Evolutionary conservation across 768 basidiomycete species (phyloP), one percentile per base, ranked within the genome.

Genomic region (Xerocomellus chrysenteron): DNA sequence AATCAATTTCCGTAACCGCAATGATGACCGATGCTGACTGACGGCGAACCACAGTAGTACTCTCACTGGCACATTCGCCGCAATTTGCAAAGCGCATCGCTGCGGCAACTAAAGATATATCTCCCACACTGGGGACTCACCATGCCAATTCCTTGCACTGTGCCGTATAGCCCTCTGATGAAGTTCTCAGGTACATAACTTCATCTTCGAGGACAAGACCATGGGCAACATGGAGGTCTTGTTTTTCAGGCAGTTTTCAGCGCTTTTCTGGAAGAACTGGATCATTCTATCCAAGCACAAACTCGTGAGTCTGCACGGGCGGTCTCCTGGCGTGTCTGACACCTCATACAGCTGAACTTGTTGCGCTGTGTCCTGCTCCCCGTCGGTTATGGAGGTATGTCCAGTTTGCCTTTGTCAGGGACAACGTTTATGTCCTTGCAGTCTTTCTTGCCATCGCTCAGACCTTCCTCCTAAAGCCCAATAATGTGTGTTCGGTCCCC

Each of bases 231-330:
- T 73, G 69, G 36, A 26, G 2, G 57, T 57, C 54, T 69, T 85
- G 36, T 86, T 88, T 67, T 80, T 82, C 76, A 76, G 80, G 32
- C 88, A 90, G 72, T 79, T 86, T 53, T 68, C 71, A 4, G 82
- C 81, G 2, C 70, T 90, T 21, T 79, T 82, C 53, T 80, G 83
- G 81, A 90, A 90, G 76, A 89, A 89, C 60, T 87, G 84, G 85
- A 87, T 89, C 42, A 76, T 87, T 0, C 74, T 88, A 30, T 83
- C 80, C 24, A 86, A 82, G 65, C 84, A 86, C 68, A 79, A 83
- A 50, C 69, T 86, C 65, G 86, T 88, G 63, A 67, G 85, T 75
- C 24, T 35, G 17, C 28, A 7, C 2, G 7, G 24, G 17, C 4
- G 4, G 32, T 47, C 35, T 39, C 37, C 54, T 33, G n/a, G 42